Evolutionary conservation across 2,329 filamentous ascomycete genomes (phyloP).

Genomic region (Coniochaeta ligniaria): DNA sequence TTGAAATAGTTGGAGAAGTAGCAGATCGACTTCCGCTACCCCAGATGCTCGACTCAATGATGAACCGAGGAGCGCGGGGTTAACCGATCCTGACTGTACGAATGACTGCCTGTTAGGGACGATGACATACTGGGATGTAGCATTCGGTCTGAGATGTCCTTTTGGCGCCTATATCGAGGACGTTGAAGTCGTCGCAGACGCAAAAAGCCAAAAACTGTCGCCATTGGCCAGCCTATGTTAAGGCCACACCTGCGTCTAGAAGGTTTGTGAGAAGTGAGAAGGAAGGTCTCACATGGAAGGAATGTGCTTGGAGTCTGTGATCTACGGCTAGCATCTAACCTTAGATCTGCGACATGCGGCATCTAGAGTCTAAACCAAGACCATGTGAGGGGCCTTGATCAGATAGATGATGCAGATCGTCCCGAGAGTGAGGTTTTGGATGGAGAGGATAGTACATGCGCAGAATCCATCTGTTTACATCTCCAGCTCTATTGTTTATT

Average conservation of each 20-base stretch:
- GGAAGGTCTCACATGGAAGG: not conserved
- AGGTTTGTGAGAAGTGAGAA: not conserved
- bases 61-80: constrained; percentile 1
- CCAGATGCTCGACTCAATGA: not conserved
- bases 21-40: not conserved
- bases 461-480: not conserved
- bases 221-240: not conserved
- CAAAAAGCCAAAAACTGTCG: too few species aligned
- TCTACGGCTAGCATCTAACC: not conserved
- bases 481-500: not conserved
- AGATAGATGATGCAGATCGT: not conserved
- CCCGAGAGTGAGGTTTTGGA: not conserved
- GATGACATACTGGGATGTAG: not conserved
- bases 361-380: not conserved
- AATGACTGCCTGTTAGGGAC: not conserved
- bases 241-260: not conserved
- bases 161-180: not conserved
- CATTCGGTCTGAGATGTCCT: not conserved
- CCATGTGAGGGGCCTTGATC: not conserved
- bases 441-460: too few species aligned
- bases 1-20: not conserved
- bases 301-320: not conserved
- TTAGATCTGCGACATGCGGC: constrained; percentile 1
- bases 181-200: too few species aligned
- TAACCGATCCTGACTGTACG: too few species aligned